These are phyloP conservation scores for Mortierella sp. DNA, from an alignment of 371 early-diverging fungal genomes.

Conservation along the genomic window DNA sequence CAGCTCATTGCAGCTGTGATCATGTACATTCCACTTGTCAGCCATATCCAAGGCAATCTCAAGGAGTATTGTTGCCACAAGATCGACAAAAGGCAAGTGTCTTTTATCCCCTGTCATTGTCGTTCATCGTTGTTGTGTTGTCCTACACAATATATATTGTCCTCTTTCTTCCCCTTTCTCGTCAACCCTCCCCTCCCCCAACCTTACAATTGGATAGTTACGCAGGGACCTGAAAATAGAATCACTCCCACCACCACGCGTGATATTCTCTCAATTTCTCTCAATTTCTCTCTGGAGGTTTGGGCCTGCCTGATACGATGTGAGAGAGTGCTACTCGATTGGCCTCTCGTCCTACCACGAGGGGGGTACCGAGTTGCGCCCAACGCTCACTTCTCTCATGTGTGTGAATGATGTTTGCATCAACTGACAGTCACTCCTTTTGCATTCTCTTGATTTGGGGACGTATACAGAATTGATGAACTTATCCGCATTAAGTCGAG, in stretches of 20 bases:
- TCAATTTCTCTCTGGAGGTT: too few species aligned
- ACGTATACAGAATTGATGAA: slow-evolving; percentile 35
- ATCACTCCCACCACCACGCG: too few species aligned
- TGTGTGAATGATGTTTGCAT: too few species aligned
- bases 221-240: too few species aligned
- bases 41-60: slow-evolving; percentile 85
- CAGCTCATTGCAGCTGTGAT: slow-evolving; percentile 69
- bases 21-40: slow-evolving; percentile 85
- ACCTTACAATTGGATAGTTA: too few species aligned
- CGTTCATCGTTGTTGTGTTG: neutral
- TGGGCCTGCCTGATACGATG: too few species aligned
- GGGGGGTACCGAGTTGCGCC: neutral
- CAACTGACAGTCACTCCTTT: neutral
- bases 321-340: too few species aligned
- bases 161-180: neutral
- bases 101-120: neutral
- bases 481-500: slow-evolving; percentile 42
- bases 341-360: too few species aligned
- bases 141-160: too few species aligned
- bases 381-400: too few species aligned
- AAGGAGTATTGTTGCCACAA: slow-evolving; percentile 94
- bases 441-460: neutral
- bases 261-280: too few species aligned
- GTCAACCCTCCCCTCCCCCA: too few species aligned
- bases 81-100: slow-evolving; percentile 82